Conservation (phyloP, 2,329 filamentous ascomycete species). For the Alternaria consortialis region DNA sequence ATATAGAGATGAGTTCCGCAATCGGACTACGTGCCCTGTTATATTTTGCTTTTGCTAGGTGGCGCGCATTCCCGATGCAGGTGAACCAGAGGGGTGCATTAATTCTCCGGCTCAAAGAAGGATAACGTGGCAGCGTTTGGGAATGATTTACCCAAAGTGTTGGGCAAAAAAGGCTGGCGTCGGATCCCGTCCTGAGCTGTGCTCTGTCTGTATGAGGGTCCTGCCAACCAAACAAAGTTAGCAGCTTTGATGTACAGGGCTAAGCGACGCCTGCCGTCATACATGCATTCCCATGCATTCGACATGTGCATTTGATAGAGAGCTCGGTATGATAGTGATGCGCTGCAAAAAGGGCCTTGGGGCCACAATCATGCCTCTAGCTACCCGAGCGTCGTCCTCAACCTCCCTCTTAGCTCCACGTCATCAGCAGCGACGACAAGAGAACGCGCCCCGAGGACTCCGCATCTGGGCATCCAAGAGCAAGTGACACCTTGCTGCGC, state of each 20-base stretch:
- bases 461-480: conserved; percentile 7
- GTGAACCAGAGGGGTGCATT: conserved; percentile 8
- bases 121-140: conserved; percentile 3
- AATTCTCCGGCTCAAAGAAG: background rate
- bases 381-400: background rate
- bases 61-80: background rate
- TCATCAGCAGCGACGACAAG: background rate
- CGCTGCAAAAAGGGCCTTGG: conserved; percentile 7
- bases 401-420: background rate
- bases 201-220: background rate
- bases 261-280: conserved; percentile 23
- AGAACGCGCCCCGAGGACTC: conserved; percentile 11
- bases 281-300: conserved; percentile 16
- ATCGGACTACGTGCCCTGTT: background rate
- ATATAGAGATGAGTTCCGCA: conserved; percentile 3
- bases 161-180: conserved; percentile 11
- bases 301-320: conserved; percentile 6
- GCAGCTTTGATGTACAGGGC: background rate
- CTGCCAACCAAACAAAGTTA: background rate
- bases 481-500: background rate
- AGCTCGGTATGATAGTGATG: conserved; percentile 10
- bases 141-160: conserved; percentile 9
- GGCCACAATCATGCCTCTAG: background rate
- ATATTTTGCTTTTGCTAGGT: background rate
- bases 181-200: conserved; percentile 5